These are phyloP conservation scores for Penicillium bovifimosum DNA, from an alignment of 495 filamentous ascomycete genomes.

Conservation along the genomic window DNA sequence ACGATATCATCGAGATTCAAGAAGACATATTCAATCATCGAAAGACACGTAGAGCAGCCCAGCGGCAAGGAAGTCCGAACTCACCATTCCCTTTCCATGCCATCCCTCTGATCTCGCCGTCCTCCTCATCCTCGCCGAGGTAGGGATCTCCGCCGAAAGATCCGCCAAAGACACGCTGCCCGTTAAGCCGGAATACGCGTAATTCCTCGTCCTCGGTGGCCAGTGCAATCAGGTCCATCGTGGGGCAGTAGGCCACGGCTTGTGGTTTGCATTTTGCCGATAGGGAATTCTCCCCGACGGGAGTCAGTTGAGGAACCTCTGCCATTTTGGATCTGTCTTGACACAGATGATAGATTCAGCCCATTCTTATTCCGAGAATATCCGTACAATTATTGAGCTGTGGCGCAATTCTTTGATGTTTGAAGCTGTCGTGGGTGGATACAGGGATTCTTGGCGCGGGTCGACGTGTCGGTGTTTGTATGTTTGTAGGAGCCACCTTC, in stretches of 20 bases:
- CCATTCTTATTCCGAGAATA: constrained; percentile 18
- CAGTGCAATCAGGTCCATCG: constrained; percentile 72
- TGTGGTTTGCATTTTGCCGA: constrained; percentile 49
- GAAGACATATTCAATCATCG: neutral
- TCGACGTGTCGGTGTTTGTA: neutral
- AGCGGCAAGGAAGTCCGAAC: constrained; percentile 8
- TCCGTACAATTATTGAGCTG: neutral
- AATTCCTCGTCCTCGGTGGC: constrained; percentile 61
- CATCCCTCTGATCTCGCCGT: constrained; percentile 50
- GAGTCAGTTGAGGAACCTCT: constrained; percentile 32
- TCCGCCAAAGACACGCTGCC: constrained; percentile 60
- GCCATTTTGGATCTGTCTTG: constrained; percentile 16
- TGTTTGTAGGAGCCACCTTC: neutral
- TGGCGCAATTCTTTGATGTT: constrained; percentile 4
- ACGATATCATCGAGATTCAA: neutral
- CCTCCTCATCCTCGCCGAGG: constrained; percentile 44
- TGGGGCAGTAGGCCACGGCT: constrained; percentile 69
- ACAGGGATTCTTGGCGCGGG: constrained; percentile 32
- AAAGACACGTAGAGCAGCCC: neutral
- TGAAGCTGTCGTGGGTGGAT: constrained; percentile 25
- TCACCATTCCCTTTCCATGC: constrained; percentile 79
- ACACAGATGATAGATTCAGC: constrained; percentile 7
- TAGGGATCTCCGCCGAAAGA: constrained; percentile 45
- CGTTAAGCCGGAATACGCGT: constrained; percentile 61
- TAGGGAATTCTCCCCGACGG: constrained; percentile 53